A percentile compares a stretch with the other conserved stretches of the same genome.
phyloP scores from a whole-genome alignment of 2,329 filamentous ascomycete species.

The Periconia sp. region DNA sequence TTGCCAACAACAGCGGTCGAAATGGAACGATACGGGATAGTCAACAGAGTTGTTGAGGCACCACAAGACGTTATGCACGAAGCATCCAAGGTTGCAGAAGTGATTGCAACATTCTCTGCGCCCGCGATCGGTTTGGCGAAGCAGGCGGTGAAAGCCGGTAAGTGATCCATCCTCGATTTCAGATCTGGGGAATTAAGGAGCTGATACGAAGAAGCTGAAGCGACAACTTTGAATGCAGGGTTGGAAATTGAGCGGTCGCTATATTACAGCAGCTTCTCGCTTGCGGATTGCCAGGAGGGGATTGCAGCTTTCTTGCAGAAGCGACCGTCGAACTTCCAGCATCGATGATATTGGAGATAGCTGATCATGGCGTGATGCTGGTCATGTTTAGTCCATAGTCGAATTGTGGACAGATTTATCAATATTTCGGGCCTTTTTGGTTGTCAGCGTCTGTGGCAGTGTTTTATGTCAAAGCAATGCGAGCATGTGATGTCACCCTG shows the following conservation, averaged over 20 bases:
- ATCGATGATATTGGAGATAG: conserved; percentile 17
- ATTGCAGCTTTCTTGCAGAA: conserved; percentile 53
- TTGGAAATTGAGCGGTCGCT: conserved; percentile 43
- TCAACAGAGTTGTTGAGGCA: conserved; percentile 45
- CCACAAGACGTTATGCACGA: conserved; percentile 47
- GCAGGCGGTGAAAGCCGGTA: conserved; percentile 52
- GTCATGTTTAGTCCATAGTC: background rate
- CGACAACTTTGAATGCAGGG: conserved; percentile 49
- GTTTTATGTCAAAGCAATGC: no score
- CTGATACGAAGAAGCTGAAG: conserved; percentile 46
- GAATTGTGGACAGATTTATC: background rate
- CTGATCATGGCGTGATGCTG: background rate
- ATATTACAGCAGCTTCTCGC: conserved; percentile 45
- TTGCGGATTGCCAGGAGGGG: conserved; percentile 50
- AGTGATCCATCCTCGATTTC: conserved; percentile 15
- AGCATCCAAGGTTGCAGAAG: conserved; percentile 46
- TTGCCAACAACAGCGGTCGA: conserved; percentile 44
- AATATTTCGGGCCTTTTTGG: background rate
- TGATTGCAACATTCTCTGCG: conserved; percentile 49
- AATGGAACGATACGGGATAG: conserved; percentile 49
- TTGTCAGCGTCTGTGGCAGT: background rate
- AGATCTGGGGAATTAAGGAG: conserved; percentile 11
- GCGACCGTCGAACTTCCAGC: conserved; percentile 30
- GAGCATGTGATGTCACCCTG: no score
- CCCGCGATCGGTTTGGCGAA: conserved; percentile 53